Evolutionary conservation across 2,329 filamentous ascomycete species (phyloP), one percentile per base, ranked within the genome.

Genomic region (Epichloe hybrida): DNA sequence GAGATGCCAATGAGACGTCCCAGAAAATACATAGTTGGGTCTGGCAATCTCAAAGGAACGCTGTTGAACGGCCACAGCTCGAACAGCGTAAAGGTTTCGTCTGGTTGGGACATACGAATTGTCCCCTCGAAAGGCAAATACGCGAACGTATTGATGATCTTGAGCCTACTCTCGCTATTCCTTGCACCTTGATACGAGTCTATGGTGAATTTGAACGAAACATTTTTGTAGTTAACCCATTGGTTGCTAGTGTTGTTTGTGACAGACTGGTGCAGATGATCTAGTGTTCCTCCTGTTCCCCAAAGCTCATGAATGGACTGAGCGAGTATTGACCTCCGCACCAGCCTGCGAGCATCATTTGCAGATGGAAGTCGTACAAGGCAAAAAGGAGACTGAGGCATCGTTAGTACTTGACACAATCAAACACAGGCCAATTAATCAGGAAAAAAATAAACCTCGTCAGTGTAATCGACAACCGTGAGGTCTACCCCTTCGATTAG

Each of bases 301-400:
- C 93, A 97, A 55, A 96, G 78, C 63, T 94, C 88, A 70, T 93
- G 87, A 57, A 97, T 86, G 44, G 80, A 82, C 67, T 89, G 86
- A 23, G 81, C 80, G 47, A 97, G 76, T 57, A 97, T 86, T 45
- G 87, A 88, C 55, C 91, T 84, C 47, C 74, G 72, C 46, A 94
- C 75, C 21, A 97, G 74, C 8, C 71, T 70, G 47, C 72, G 72
- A 6, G 89, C 89, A 21, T 80, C 79, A 21, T 75, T 72, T 55
- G 76, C 72, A 41, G 85, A 81, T 38, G 77, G 74, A 13, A 96
- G 74, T 46, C 73, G 75, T 48, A 95, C 75, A 53, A 95, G 72
- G 64, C 88, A 94, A 63, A 91, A 93, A 40, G 93, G 93, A 41
- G 88, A 89, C 88, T 95, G 57, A 35, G 23, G 27, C 12, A 38